phyloP scores from a whole-genome alignment of 805 yeast genomes.

The Suhomyces prunicola region DNA sequence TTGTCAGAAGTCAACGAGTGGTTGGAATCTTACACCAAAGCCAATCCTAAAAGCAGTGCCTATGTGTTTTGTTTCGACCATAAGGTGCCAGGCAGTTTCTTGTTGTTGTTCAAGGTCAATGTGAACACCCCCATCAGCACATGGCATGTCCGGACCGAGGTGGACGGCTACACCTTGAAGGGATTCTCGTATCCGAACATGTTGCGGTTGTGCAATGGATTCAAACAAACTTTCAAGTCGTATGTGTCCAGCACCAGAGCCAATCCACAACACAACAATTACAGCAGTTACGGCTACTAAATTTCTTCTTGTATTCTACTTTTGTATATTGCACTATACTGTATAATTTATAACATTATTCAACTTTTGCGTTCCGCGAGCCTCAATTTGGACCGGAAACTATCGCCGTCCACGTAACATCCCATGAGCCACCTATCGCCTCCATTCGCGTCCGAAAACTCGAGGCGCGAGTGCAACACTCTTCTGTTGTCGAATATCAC shows the following conservation, averaged over 20 bases:
- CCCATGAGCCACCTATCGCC: slow-evolving; percentile 72
- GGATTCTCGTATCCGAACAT: slow-evolving; percentile 87
- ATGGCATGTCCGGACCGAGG: slow-evolving; percentile 90
- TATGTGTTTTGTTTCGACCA: slow-evolving; percentile 90
- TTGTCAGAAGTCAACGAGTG: slow-evolving; percentile 78
- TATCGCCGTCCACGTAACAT: slow-evolving; percentile 69
- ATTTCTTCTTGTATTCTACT: slow-evolving; percentile 1
- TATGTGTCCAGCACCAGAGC: slow-evolving; percentile 23
- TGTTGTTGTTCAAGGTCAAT: slow-evolving; percentile 79
- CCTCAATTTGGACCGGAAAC: slow-evolving; percentile 60
- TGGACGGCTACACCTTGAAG: slow-evolving; percentile 78
- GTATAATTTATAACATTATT: neutral
- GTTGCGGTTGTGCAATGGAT: slow-evolving; percentile 87
- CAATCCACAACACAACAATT: slow-evolving; percentile 13
- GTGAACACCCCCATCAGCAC: slow-evolving; percentile 64
- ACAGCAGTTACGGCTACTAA: slow-evolving; percentile 25
- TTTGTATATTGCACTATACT: slow-evolving; percentile 3
- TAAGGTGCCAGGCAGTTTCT: slow-evolving; percentile 91
- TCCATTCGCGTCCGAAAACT: slow-evolving; percentile 40
- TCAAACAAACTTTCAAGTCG: slow-evolving; percentile 62
- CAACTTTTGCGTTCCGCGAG: slow-evolving; percentile 3
- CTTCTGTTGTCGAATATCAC: slow-evolving; percentile 71
- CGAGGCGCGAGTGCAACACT: slow-evolving; percentile 59
- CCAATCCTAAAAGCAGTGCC: slow-evolving; percentile 85
- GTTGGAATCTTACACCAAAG: slow-evolving; percentile 84